phyloP scores from a whole-genome alignment of 2,329 filamentous ascomycete genomes.

The Colletotrichum euphorbiae region DNA sequence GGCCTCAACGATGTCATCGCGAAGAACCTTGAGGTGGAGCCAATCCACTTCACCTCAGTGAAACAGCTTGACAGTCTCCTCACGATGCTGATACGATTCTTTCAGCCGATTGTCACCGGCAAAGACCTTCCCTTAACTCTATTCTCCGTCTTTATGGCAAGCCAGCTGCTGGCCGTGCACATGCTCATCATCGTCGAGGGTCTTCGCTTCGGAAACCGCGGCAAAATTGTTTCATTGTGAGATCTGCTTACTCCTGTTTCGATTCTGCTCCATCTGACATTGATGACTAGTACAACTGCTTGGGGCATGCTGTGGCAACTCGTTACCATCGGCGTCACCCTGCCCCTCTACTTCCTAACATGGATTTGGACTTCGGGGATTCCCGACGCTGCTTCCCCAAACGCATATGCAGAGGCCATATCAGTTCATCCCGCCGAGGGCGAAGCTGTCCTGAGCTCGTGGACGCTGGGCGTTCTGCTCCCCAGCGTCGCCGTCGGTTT shows the following conservation, averaged over 20 bases:
- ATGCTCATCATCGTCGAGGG: conserved; percentile 41
- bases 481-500: conserved; percentile 40
- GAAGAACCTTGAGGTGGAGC: conserved; percentile 2
- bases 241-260: background rate
- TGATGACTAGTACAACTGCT: conserved; percentile 32
- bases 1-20: conserved; percentile 8
- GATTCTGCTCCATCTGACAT: background rate
- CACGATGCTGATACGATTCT: conserved; percentile 39
- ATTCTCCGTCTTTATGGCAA: conserved; percentile 41
- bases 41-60: conserved; percentile 40
- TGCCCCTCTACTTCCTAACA: conserved; percentile 43
- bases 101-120: conserved; percentile 39
- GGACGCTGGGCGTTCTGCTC: conserved; percentile 41
- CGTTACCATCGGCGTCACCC: conserved; percentile 42
- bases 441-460: conserved; percentile 23
- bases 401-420: conserved; percentile 22
- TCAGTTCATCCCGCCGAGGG: conserved; percentile 37
- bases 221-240: conserved; percentile 42
- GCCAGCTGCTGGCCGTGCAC: conserved; percentile 42
- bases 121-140: conserved; percentile 35
- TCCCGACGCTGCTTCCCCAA: background rate
- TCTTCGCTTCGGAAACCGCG: conserved; percentile 39
- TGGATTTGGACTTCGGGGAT: conserved; percentile 42
- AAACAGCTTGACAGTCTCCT: conserved; percentile 39
- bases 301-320: conserved; percentile 44